Base-by-base conservation (phyloP, 2,329 filamentous ascomycete species). In the Aciculosporium take region DNA sequence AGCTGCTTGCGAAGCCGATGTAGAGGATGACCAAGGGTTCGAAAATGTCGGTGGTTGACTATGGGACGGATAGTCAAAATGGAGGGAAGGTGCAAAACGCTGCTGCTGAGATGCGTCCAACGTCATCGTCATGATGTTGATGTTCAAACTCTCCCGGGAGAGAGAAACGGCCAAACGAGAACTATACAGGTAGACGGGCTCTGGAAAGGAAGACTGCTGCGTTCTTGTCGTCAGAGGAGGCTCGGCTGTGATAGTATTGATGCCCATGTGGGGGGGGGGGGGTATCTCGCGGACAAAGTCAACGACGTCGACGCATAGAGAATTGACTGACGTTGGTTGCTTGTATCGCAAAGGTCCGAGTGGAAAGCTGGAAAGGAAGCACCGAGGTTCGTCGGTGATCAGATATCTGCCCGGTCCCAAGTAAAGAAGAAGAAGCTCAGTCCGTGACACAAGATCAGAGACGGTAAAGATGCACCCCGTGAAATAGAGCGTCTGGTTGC, bases 101-200 rank as follows among this genome's bases (percentile, higher is more conserved):
- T 79, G 84, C 67, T 89, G 86, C 63, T 48, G 47, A 20, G 87
- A 84, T 56, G 79, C 78, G 68, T 94, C 86, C 69, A 94, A 77
- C 63, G 88, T 84, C 86, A 94, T 94, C 67, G 86, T 91, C 87
- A 94, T 94, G 63, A 63, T 77, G 66, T 51, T 56, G 48, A 25
- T 23, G 3, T 8, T 4, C 4, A 23, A 13, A 34, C 43, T 20
- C 6, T 20, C 32, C 10, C 20, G 4, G 3, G 4, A 15, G 12
- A 30, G 12, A 30, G 12, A 32, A 36, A 10, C 17, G n/a, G 6
- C 3, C 12, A 12, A 31, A 30, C 30, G 18, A 31, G 3, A 18
- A 37, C 6, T 7, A 18, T 36, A 18, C 13, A 13, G 31, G 6
- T 18, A 10, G 31, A 20, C 7, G 10, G 17, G 20, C 12, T 33